Evolutionary conservation across 306 rosid species (phyloP), one percentile per base, ranked within the genome.

Genomic region (Rosa lucieae): DNA sequence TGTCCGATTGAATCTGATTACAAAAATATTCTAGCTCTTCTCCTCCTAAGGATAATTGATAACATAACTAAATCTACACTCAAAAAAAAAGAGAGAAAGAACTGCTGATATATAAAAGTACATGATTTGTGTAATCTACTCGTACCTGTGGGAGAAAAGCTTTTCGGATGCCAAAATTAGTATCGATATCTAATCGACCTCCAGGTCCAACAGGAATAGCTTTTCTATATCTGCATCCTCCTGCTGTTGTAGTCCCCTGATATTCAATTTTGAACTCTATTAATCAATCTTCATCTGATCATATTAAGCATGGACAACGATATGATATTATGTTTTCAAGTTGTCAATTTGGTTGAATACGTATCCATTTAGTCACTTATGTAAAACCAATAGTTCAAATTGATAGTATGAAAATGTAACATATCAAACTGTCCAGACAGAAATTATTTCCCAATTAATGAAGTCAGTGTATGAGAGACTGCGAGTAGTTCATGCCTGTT

Each of bases 131-230:
- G 55, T 26, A 46, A 12, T 13, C 58, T 23, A 32, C 59, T 39
- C 74, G 8, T 89, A 94, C 98, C 90, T 90, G 98, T 0, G 98
- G 99, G 81, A 95, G 97, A 81, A 95, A 95, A 70, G 94, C 90
- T 86, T 91, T 95, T 10, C 99, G 81, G 72, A 91, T 71, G 59
- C 99, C 99, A 77, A 11, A 86, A 73, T 89, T 95, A 26, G 97
- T 20, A 84, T 95, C 95, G 18, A 88, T 59, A 69, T 92, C 96
- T 53, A 95, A 72, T 53, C 86, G 85, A 48, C 99, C 99, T 77
- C 97, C 80, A 48, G 53, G 52, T 8, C 99, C 99, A 1, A 79
- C 23, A 0, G 98, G 98, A 86, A 95, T 90, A 44, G 98, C 88
- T 58, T 92, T 96, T 79, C 96, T 90, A 61, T 95, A 95, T 88